Percentiles rank a stretch among this genome's conserved stretches.
These are phyloP conservation scores for Zygosaccharomyces kombuchaensis DNA, from an alignment of 805 yeast genomes.

Conservation along the genomic window DNA sequence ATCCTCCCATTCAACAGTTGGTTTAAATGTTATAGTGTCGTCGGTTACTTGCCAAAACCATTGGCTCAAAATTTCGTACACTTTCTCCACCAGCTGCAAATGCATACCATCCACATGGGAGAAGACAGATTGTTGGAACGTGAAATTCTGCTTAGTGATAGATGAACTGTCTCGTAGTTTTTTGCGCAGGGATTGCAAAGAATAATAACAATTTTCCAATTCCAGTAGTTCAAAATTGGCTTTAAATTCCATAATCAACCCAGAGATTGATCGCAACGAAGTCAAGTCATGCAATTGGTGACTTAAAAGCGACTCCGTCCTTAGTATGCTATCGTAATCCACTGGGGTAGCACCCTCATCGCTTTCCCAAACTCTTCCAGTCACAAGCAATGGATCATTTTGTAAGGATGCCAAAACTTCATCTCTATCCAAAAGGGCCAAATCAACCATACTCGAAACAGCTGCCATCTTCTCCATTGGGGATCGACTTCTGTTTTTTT, in stretches of 20 bases:
- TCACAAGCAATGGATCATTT: conserved; percentile 8
- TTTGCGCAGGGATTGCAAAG: conserved; percentile 25
- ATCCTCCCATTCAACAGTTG: conserved; percentile 8
- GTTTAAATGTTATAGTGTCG: conserved; percentile 14
- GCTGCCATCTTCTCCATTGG: not conserved
- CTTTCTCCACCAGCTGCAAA: conserved; percentile 17
- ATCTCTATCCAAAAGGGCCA: not conserved
- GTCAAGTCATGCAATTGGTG: conserved; percentile 20
- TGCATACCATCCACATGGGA: conserved; percentile 29
- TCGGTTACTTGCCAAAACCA: conserved; percentile 25
- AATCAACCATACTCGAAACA: not conserved
- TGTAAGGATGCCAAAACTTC: conserved; percentile 3
- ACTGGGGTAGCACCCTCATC: not conserved
- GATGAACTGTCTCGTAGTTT: conserved; percentile 19
- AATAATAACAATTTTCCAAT: conserved; percentile 34
- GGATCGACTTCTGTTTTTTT: not conserved
- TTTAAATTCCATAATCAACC: conserved; percentile 27
- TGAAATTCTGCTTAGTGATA: conserved; percentile 22
- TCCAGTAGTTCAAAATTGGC: conserved; percentile 28
- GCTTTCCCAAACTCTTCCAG: not conserved
- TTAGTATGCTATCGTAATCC: conserved; percentile 10
- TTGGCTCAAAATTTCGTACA: conserved; percentile 17
- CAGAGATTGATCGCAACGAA: conserved; percentile 19
- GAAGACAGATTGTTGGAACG: conserved; percentile 28
- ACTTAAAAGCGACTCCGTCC: conserved; percentile 20